A percentile compares a stretch with the other conserved stretches of the same genome.
phyloP scores from a whole-genome alignment of 805 yeast genomes.

The Clavispora asparagi region DNA sequence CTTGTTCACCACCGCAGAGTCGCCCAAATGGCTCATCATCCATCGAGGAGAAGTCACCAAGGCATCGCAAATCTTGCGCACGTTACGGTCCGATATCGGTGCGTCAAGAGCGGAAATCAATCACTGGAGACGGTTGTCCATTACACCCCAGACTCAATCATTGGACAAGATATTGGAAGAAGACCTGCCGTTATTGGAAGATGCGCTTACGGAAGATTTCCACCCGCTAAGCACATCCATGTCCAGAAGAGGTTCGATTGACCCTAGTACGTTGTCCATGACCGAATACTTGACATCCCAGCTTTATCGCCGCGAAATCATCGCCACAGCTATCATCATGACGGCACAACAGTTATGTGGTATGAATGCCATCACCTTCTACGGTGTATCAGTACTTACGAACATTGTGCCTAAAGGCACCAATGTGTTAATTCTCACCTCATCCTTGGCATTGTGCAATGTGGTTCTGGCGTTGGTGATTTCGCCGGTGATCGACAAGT shows the following conservation, averaged over 20 bases:
- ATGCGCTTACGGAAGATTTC: not conserved
- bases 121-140: constrained; percentile 31
- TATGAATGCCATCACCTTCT: constrained; percentile 22
- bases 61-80: constrained; percentile 25
- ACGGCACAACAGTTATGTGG: constrained; percentile 33
- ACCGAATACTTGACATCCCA: constrained; percentile 16
- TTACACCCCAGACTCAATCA: constrained; percentile 3
- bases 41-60: constrained; percentile 21
- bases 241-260: constrained; percentile 26
- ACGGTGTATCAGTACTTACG: constrained; percentile 18
- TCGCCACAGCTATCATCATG: constrained; percentile 32
- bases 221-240: constrained; percentile 8
- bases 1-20: constrained; percentile 33
- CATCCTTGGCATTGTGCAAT: constrained; percentile 14
- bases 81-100: constrained; percentile 24
- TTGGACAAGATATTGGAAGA: constrained; percentile 1
- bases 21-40: constrained; percentile 40
- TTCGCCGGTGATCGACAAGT: constrained; percentile 15
- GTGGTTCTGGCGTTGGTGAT: constrained; percentile 12
- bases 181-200: constrained; percentile 3
- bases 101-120: constrained; percentile 30
- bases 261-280: constrained; percentile 19
- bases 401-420: constrained; percentile 9
- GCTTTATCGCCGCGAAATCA: constrained; percentile 19
- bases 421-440: constrained; percentile 15